Conservation (phyloP, 2,329 filamentous ascomycete genomes). For the Fusarium redolens region DNA sequence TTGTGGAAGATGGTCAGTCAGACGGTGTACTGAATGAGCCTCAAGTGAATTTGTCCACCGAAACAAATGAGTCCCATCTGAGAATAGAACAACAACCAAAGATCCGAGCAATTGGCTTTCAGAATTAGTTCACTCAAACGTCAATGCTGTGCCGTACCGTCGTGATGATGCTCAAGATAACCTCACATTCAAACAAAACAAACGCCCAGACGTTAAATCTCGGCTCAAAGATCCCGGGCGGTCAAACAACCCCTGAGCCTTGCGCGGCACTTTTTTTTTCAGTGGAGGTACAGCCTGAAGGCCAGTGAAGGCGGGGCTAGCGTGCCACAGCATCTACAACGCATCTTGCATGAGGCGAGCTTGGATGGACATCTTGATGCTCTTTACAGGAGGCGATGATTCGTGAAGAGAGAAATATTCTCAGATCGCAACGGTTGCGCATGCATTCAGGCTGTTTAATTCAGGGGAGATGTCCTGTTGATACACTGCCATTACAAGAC, state of each 20-base stretch:
- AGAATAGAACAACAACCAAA: background rate
- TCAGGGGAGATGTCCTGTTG: background rate
- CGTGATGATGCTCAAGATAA: constrained; percentile 11
- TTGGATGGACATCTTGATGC: background rate
- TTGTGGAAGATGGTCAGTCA: background rate
- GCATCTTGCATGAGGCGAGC: constrained; percentile 27
- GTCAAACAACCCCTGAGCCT: constrained; percentile 33
- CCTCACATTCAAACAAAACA: constrained; percentile 35
- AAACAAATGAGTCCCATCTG: background rate
- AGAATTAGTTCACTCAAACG: background rate
- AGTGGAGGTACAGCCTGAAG: constrained; percentile 19
- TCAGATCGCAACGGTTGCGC: background rate
- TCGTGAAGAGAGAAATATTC: background rate
- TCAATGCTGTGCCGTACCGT: background rate
- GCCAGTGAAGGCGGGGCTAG: constrained; percentile 17
- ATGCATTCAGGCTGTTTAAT: background rate
- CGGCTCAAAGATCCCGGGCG: constrained; percentile 41
- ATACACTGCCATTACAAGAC: background rate
- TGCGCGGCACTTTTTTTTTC: constrained; percentile 12
- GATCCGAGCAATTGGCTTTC: background rate
- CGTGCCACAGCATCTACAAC: constrained; percentile 28
- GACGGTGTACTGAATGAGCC: constrained; percentile 19
- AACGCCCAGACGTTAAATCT: constrained; percentile 22
- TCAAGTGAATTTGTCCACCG: background rate
- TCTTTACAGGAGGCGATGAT: background rate